Evolutionary conservation across 2,329 filamentous ascomycete species (phyloP).

Genomic region (Xylaria sp.): DNA sequence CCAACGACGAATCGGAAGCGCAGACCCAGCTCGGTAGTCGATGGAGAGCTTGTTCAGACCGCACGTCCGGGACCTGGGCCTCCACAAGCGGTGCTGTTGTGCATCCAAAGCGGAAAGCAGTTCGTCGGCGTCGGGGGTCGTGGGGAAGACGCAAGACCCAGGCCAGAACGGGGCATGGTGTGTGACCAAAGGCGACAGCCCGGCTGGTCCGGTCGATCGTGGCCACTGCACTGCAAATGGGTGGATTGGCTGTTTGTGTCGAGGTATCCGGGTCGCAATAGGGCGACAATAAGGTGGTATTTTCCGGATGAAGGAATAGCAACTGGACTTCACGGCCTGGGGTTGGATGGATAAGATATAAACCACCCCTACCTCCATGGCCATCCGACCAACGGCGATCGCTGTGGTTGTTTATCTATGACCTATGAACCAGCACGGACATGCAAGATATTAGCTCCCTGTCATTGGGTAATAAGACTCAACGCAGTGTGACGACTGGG

Average conservation of each 20-base stretch:
- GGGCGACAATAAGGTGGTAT: background rate
- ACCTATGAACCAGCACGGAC: too few relatives aligned
- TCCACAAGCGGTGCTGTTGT: constrained; percentile 44
- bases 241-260: background rate
- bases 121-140: constrained; percentile 46
- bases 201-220: background rate
- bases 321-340: background rate
- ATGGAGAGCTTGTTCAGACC: constrained; percentile 38
- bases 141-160: constrained; percentile 41
- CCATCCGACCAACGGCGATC: background rate
- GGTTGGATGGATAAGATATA: background rate
- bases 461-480: background rate
- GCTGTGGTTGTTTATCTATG: background rate
- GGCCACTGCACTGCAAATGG: background rate
- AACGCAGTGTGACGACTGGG: background rate
- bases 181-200: constrained; percentile 20
- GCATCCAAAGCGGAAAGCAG: constrained; percentile 49
- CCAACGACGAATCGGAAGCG: constrained; percentile 43
- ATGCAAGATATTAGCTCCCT: too few relatives aligned
- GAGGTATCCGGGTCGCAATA: constrained; percentile 5
- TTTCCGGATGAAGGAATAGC: background rate
- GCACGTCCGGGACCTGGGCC: constrained; percentile 39
- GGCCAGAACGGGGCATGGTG: constrained; percentile 39
- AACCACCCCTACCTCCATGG: background rate
- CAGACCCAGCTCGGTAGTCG: constrained; percentile 14